phyloP scores from a whole-genome alignment of 345 rosid species.

The Adansonia digitata region DNA sequence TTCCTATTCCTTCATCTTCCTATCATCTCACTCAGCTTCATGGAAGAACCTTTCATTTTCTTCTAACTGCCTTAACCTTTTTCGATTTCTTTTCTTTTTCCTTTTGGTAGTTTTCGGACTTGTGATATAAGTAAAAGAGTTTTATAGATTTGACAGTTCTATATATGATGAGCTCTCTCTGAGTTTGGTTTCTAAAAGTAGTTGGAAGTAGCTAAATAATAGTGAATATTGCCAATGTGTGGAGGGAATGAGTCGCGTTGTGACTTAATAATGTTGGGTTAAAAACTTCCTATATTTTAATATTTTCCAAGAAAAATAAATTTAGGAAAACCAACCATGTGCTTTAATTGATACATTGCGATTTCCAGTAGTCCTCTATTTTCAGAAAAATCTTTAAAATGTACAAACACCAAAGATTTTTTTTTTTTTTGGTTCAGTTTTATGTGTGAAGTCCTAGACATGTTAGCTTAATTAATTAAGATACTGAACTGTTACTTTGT shows the following conservation, averaged over 20 bases:
- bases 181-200: neutral
- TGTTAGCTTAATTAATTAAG: neutral
- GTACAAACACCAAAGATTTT: neutral
- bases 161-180: neutral
- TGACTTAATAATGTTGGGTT: too few species aligned
- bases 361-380: too few species aligned
- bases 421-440: neutral
- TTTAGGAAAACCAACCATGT: too few species aligned
- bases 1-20: constrained; percentile 41
- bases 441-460: neutral
- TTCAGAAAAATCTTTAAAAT: neutral
- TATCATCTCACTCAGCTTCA: constrained; percentile 30
- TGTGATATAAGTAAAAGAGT: neutral
- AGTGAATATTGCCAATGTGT: neutral
- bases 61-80: too few species aligned
- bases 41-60: too few species aligned
- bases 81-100: neutral
- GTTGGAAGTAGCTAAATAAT: neutral
- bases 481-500: neutral
- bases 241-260: neutral
- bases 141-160: neutral
- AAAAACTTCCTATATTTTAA: too few species aligned
- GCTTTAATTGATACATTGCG: neutral
- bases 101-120: neutral
- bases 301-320: too few species aligned